Evolutionary conservation across 768 basidiomycete species (phyloP), one percentile per base, ranked within the genome.

Genomic region (Mycena filopes): DNA sequence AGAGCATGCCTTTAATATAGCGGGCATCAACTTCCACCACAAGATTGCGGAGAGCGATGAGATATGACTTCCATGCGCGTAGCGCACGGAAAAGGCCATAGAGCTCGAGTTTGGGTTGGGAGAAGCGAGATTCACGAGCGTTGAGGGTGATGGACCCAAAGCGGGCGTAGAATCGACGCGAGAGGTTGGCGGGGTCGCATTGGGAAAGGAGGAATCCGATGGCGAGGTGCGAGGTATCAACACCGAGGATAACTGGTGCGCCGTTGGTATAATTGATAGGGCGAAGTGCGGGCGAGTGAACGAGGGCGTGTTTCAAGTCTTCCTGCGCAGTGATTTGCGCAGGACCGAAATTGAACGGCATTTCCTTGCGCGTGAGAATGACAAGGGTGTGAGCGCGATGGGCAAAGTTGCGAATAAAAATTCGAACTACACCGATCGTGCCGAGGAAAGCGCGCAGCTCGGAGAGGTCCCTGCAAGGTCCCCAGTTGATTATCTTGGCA

Each of bases 141-240:
- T 80, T 80, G 23, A 82, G 72, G 0, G 76, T 68, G 0, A 84
- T 79, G 0, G 79, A 84, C 0, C 80, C 74, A 43, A 83, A 85
- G 0, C 72, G 65, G 0, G 73, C 69, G 23, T 73, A 80, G 15
- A 70, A 70, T 0, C 70, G 65, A 15, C 66, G 62, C 1, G 72
- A 67, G 0, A 69, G 71, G 26, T 74, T 63, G 0, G 63, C 25
- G 2, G 42, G 20, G 26, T 75, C 72, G 28, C 69, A 51, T 63
- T 84, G 82, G 10, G 70, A 78, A 2, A 84, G 72, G 21, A 79
- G 73, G 36, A 71, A 83, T 0, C 82, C 80, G 0, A 82, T 74
- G 0, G 75, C 79, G 2, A 76, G 75, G 21, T 65, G 63, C 0
- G 74, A 79, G 0, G 81, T 77, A 60, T 83, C 79, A 0, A 83